Percentiles rank a stretch among this genome's conserved stretches.
phyloP scores from a whole-genome alignment of 1,139 yeast species.

The Hanseniaspora sp. region DNA sequence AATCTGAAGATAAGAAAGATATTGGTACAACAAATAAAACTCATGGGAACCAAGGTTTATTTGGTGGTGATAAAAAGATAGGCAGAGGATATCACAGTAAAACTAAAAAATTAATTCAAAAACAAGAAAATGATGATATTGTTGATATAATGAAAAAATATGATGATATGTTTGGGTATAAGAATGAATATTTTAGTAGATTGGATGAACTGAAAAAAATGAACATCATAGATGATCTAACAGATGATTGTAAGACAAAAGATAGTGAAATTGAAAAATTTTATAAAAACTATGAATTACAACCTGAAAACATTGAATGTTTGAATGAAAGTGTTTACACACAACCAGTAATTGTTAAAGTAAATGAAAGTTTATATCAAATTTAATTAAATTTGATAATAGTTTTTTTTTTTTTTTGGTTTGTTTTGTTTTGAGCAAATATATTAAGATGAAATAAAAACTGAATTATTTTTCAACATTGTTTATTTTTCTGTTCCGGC shows the following conservation, averaged over 20 bases:
- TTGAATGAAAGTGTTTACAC: neutral
- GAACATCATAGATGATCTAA: neutral
- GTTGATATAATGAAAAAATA: neutral
- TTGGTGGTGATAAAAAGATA: constrained; percentile 13
- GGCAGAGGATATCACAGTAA: constrained; percentile 5
- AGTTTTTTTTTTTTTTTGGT: too few species aligned
- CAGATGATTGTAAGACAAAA: neutral
- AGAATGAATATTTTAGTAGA: neutral
- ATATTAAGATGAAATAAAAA: too few species aligned
- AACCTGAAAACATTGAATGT: neutral
- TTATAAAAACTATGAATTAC: neutral
- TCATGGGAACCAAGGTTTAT: neutral
- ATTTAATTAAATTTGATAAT: too few species aligned
- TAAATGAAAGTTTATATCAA: neutral
- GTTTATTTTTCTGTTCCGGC: neutral
- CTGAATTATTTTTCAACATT: too few species aligned
- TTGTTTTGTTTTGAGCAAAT: too few species aligned
- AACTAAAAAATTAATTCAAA: neutral
- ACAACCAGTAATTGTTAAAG: neutral
- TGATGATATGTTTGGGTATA: neutral
- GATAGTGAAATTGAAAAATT: neutral
- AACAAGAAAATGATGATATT: neutral
- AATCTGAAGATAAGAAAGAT: neutral
- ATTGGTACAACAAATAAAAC: neutral
- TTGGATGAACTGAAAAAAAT: neutral